Evolutionary conservation across 1,284 basidiomycete genomes (phyloP), one percentile per base, ranked within the genome.

Genomic region (Cutaneotrichosporon cutaneum): DNA sequence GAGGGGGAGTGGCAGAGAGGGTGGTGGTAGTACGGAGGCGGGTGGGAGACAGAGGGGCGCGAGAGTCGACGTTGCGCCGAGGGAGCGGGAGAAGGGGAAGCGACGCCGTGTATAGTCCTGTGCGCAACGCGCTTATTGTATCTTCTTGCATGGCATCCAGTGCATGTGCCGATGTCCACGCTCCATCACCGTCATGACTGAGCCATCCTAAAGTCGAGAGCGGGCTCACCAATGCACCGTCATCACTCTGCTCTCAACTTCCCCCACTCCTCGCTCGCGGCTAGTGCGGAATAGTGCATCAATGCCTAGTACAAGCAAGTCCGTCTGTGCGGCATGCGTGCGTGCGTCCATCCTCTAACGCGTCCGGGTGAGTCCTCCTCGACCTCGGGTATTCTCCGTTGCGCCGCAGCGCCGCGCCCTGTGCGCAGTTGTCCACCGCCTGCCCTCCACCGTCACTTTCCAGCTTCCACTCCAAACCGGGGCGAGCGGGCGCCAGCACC

Each of bases 261-360:
- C 30, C 30, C 30, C 4, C 30, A 30, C 30, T 9, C 30, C 30
- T 5, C 30, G 30, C 50, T n/a, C 14, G 33, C 55, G 14, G 50
- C 26, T 27, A 62, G 59, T 64, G 60, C 62, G 66, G 65, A 68
- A 67, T 67, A 65, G 67, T 70, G 67, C 65, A 69, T 69, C 65
- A 62, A 71, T 71, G 70, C 68, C 61, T 69, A 61, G 69, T 71
- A 69, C 70, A 71, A 67, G 60, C 67, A 62, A 67, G 62, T 54
- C 35, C 32, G 52, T 33, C 13, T 35, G 22, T 35, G 35, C 35
- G 52, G 57, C 56, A 36, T 60, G 56, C 58, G 54, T 42, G 39
- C 39, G 26, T 51, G 48, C 48, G 48, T 54, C 39, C 55, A 36
- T 56, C 54, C 50, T 33, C 44, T 39, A 32, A 45, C 50, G 45